Base-by-base conservation (phyloP, 441 rosid species). In the Rhodomyrtus psidioides region DNA sequence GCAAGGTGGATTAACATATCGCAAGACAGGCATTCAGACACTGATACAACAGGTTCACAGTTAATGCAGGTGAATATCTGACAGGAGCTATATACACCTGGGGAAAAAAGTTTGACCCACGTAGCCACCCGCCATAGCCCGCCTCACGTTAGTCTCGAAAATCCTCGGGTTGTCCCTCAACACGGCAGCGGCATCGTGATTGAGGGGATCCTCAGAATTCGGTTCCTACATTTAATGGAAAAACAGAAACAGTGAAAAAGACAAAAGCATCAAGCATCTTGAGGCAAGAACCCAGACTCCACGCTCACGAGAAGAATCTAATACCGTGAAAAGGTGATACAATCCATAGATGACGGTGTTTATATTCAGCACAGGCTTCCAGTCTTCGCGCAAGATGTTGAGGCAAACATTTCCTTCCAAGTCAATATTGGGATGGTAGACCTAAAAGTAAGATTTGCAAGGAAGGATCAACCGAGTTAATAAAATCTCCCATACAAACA, bases 391-490 rank as follows among this genome's bases (percentile, higher is more conserved):
- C 83, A 97, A 89, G 89, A 97, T 92, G 89, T 97, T 97, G 53
- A 95, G 93, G 89, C 99, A 97, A 55, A 95, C 98, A 82, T 95
- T 97, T 89, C 99, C 99, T 91, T 97, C 99, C 91, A 96, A 91
- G 90, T 96, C 99, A 57, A 96, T 96, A 90, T 96, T 97, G 1
- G 99, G 99, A 91, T 96, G 98, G 89, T 94, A 94, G 83, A 97
- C 95, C 99, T 97, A 84, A 81, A 84, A 75, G 85, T 16, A 53
- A 34, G 81, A 84, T 56, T 83, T 27, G 56, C 51, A 39, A 19
- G 46, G 23, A 34, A 30, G 79, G 5, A 39, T 39, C 51, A 1
- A 70, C 46, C 1, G 5, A 39, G 79, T 70, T 10, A 70, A 70
- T 21, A 21, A 5, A 34, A 34, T 6, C 39, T 39, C 79, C 16